Conservation (phyloP, 768 basidiomycete species). For the Hortiboletus campestris region DNA sequence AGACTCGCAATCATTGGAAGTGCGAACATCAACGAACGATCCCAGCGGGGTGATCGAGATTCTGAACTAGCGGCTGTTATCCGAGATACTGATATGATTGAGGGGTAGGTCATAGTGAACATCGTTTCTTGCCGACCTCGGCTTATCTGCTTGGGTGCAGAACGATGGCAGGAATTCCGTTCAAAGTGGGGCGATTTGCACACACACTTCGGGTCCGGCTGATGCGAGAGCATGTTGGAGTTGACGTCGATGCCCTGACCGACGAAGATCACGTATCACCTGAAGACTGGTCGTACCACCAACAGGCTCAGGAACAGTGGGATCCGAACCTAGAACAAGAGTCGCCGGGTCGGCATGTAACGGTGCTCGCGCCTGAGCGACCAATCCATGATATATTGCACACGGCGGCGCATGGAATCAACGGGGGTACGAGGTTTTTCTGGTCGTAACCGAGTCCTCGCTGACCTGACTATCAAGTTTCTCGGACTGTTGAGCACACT, state of each 20-base stretch:
- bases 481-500: conserved; percentile 40
- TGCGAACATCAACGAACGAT: conserved; percentile 97
- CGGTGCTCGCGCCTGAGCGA: conserved; percentile 40
- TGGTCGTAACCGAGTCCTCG: not conserved
- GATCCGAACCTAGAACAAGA: conserved; percentile 73
- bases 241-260: conserved; percentile 87
- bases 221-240: conserved; percentile 95
- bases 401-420: conserved; percentile 38
- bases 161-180: conserved; percentile 91
- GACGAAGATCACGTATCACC: conserved; percentile 67
- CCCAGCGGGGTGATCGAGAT: conserved; percentile 93
- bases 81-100: conserved; percentile 95
- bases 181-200: conserved; percentile 95
- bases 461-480: conserved; percentile 34
- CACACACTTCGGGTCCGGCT: conserved; percentile 90
- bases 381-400: conserved; percentile 34
- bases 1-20: conserved; percentile 92
- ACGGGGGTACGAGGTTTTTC: conserved; percentile 47
- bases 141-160: conserved; percentile 38
- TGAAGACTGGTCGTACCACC: conserved; percentile 47
- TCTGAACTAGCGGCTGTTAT: conserved; percentile 93
- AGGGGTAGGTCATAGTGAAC: conserved; percentile 56
- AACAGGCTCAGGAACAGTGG: conserved; percentile 58
- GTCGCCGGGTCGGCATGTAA: conserved; percentile 41
- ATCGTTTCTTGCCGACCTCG: not conserved